phyloP scores from a whole-genome alignment of 1,284 basidiomycete genomes.

The Abortiporus biennis region DNA sequence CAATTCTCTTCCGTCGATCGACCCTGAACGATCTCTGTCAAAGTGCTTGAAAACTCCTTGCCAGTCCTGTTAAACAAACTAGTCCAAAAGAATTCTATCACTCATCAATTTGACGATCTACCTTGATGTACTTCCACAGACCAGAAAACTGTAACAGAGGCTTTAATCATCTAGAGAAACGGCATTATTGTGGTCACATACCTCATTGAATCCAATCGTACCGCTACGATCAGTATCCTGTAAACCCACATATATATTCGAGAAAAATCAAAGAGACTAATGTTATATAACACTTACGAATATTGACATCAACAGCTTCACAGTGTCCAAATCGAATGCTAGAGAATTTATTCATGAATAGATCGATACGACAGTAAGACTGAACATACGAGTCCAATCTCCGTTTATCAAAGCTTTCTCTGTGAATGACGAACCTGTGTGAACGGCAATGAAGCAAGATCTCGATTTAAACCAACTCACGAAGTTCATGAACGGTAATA shows the following conservation, averaged over 20 bases:
- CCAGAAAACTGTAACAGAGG: constrained; percentile 49
- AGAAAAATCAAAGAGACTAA: neutral
- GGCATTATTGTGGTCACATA: constrained; percentile 16
- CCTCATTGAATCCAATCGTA: constrained; percentile 74
- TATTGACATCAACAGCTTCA: constrained; percentile 77
- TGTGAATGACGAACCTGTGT: constrained; percentile 12
- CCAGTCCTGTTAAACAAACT: constrained; percentile 46
- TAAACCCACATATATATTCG: neutral
- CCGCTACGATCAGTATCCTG: constrained; percentile 69
- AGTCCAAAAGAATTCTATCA: neutral
- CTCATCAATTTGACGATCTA: constrained; percentile 12
- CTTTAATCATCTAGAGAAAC: neutral
- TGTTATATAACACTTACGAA: constrained; percentile 45
- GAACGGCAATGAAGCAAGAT: constrained; percentile 1
- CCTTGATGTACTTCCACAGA: constrained; percentile 77
- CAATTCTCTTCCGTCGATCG: constrained; percentile 65
- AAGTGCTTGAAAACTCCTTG: constrained; percentile 77
- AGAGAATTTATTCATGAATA: neutral
- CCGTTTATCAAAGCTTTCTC: constrained; percentile 74
- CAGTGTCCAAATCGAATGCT: constrained; percentile 81
- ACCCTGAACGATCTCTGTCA: constrained; percentile 69
- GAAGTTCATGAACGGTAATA: constrained; percentile 61
- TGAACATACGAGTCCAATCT: constrained; percentile 66
- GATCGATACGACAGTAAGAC: neutral
- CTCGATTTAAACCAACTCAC: constrained; percentile 33